Percentiles rank a stretch among this genome's conserved stretches.
Evolutionary conservation across 192 early-diverging fungal species (phyloP).

Genomic region (Diversispora epigaea): DNA sequence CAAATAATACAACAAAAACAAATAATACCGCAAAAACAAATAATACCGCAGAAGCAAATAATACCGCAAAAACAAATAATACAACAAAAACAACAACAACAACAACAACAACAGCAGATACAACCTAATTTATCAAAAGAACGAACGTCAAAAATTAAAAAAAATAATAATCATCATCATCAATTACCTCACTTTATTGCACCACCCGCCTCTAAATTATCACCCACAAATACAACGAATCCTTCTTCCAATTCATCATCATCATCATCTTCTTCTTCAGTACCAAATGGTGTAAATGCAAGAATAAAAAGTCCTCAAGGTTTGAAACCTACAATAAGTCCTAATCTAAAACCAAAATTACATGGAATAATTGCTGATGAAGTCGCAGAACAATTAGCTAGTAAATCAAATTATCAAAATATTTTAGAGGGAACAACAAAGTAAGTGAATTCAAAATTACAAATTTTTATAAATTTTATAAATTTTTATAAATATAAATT

Average conservation of each 20-base stretch:
- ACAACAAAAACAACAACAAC: too few species aligned
- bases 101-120: conserved; percentile 1
- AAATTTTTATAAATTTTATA: neutral
- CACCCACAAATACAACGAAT: too few species aligned
- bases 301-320: conserved; percentile 32
- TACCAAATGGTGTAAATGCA: too few species aligned
- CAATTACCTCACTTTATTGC: conserved; percentile 34
- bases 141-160: neutral
- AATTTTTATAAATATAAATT: too few species aligned
- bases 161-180: conserved; percentile 13
- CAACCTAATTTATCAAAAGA: neutral
- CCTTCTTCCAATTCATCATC: too few species aligned
- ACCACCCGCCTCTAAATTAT: conserved; percentile 26
- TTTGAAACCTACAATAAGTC: conserved; percentile 44
- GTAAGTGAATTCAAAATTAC: conserved; percentile 42
- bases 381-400: conserved; percentile 47
- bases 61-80: too few species aligned
- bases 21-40: neutral
- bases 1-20: neutral
- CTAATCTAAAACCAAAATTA: conserved; percentile 47
- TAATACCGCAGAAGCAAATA: too few species aligned
- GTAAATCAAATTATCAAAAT: conserved; percentile 79
- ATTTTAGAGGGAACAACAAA: conserved; percentile 84
- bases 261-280: too few species aligned
- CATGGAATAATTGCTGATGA: conserved; percentile 38